A percentile compares a stretch with the other conserved stretches of the same genome.
Conservation (phyloP, 225 moss, liverwort and hornwort genomes). For the Climacium dendroides region DNA sequence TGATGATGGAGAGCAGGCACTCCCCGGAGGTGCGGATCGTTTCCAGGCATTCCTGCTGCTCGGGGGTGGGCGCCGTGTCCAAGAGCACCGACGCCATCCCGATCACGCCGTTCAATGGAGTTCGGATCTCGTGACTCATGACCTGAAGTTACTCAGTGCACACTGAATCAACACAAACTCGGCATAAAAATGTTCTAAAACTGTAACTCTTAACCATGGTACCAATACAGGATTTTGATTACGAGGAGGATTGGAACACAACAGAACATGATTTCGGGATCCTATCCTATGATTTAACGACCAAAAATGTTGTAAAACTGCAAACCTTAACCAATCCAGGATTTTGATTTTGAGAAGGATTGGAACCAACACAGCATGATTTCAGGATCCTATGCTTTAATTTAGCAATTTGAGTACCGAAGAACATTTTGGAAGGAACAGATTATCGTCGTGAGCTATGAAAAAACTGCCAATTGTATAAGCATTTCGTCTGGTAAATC, state of each 20-base stretch:
- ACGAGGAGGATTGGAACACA: not conserved
- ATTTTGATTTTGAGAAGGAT: not conserved
- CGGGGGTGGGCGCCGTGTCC: slow-evolving; percentile 16
- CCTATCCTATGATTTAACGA: not conserved
- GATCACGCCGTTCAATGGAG: slow-evolving; percentile 36
- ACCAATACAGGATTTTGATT: not conserved
- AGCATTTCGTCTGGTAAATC: not conserved
- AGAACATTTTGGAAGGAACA: not conserved
- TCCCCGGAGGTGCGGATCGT: slow-evolving; percentile 37
- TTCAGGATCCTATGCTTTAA: not conserved
- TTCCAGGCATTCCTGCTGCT: slow-evolving; percentile 39
- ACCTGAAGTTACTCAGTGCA: not conserved
- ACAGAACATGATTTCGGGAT: not conserved
- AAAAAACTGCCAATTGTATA: not conserved
- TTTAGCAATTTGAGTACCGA: not conserved
- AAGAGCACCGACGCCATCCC: slow-evolving; percentile 43
- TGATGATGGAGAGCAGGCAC: slow-evolving; percentile 34
- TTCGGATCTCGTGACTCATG: slow-evolving; percentile 47
- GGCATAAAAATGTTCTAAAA: not conserved
- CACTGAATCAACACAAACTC: not conserved
- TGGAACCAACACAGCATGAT: not conserved
- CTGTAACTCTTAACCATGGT: not conserved
- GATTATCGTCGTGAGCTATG: not conserved
- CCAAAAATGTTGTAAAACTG: not conserved
- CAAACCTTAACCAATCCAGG: not conserved